Evolutionary conservation across 257 asterid genomes (phyloP).

Genomic region (Scutellaria baicalensis): DNA sequence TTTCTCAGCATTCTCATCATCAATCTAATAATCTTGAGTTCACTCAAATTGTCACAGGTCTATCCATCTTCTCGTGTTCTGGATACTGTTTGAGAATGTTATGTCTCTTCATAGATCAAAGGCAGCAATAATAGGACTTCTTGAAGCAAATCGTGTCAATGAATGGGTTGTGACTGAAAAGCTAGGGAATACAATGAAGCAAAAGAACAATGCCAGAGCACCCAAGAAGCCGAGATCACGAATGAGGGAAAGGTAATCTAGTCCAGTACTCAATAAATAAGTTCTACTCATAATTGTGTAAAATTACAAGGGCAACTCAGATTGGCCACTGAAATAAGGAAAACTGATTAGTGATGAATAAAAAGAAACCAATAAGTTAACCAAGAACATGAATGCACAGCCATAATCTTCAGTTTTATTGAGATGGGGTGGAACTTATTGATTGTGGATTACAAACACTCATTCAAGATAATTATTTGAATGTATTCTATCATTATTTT

Average conservation of each 20-base stretch:
- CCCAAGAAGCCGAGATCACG: constrained; percentile 47
- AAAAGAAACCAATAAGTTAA: background rate
- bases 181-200: constrained; percentile 65
- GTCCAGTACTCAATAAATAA: background rate
- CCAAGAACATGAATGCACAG: constrained; percentile 2
- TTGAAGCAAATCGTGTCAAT: constrained; percentile 69
- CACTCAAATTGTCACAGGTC: constrained; percentile 40
- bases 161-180: constrained; percentile 95
- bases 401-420: background rate
- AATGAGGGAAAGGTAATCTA: constrained; percentile 50
- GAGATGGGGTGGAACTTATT: background rate
- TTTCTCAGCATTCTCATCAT: background rate
- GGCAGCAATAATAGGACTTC: constrained; percentile 81
- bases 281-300: background rate
- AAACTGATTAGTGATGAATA: background rate
- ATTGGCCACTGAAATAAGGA: background rate
- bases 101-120: constrained; percentile 91
- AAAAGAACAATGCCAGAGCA: constrained; percentile 29
- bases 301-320: background rate
- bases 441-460: background rate
- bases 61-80: constrained; percentile 63
- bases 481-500: constrained; percentile 4
- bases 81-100: constrained; percentile 82
- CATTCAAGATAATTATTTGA: background rate
- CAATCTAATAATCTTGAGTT: background rate